phyloP scores from a whole-genome alignment of 140 eudicot genomes.

The Bidens hawaiensis region DNA sequence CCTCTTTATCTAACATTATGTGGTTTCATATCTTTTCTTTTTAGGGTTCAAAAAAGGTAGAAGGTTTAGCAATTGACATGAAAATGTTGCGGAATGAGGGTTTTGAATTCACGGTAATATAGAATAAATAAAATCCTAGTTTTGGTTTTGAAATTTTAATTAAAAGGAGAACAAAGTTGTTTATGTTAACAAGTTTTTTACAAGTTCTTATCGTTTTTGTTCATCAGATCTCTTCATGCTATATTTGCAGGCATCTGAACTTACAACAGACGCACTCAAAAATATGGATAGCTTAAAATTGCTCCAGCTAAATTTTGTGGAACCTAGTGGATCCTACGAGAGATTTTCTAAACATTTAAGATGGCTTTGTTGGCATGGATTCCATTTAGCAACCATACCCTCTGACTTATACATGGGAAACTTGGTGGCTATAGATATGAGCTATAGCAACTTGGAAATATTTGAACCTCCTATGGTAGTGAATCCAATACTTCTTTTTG shows the following conservation, averaged over 20 bases:
- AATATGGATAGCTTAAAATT: not conserved
- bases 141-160: no score
- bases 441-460: not conserved
- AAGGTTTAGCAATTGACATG: not conserved
- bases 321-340: not conserved
- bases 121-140: not conserved
- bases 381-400: not conserved
- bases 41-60: not conserved
- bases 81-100: not conserved
- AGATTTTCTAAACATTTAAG: not conserved
- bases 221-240: no score
- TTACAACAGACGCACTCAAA: no score
- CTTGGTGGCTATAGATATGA: no score
- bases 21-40: not conserved
- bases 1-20: not conserved
- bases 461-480: conserved; percentile 13
- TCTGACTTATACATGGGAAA: not conserved
- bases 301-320: not conserved
- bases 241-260: no score
- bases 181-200: no score
- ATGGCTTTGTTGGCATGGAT: conserved; percentile 9
- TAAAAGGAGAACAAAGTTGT: no score
- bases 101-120: not conserved
- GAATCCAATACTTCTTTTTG: not conserved
- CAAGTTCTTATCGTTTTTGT: no score